Conservation (phyloP, 2,329 filamentous ascomycete genomes). For the Diaporthe citriasiana region DNA sequence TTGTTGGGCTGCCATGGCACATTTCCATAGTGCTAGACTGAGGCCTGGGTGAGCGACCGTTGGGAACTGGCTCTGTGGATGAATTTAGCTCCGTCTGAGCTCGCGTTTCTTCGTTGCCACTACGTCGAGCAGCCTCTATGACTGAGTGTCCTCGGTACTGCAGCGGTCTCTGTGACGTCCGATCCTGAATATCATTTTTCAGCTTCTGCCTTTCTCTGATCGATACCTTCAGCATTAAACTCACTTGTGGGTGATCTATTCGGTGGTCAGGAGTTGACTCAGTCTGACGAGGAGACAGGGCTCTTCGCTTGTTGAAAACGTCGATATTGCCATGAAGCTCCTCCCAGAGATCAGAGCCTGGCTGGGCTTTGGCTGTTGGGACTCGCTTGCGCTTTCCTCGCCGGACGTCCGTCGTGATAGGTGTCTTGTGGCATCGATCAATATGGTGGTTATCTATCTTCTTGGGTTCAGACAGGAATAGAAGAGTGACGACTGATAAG, state of each 20-base stretch:
- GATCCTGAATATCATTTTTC: neutral
- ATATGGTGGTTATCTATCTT: neutral
- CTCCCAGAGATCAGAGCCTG: neutral
- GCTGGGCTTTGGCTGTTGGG: neutral
- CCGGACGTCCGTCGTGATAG: neutral
- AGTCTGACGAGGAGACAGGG: neutral
- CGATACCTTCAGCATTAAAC: too few relatives aligned
- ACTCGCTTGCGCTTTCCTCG: conserved; percentile 10
- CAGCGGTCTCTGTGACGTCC: neutral
- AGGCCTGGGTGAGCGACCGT: too few relatives aligned
- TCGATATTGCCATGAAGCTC: neutral
- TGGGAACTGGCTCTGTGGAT: neutral
- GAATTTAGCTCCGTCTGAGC: neutral
- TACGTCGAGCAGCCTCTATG: neutral
- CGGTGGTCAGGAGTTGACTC: neutral
- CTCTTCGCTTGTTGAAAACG: neutral
- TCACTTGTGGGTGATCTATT: too few relatives aligned
- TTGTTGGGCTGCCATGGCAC: neutral
- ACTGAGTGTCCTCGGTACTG: neutral
- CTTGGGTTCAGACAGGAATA: neutral
- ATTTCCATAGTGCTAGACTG: neutral
- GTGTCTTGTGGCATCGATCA: neutral
- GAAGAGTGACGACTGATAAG: neutral
- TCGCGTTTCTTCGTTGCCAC: neutral
- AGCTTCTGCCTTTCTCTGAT: too few relatives aligned